phyloP scores from a whole-genome alignment of 140 eudicot species.

The Stevia rebaudiana region DNA sequence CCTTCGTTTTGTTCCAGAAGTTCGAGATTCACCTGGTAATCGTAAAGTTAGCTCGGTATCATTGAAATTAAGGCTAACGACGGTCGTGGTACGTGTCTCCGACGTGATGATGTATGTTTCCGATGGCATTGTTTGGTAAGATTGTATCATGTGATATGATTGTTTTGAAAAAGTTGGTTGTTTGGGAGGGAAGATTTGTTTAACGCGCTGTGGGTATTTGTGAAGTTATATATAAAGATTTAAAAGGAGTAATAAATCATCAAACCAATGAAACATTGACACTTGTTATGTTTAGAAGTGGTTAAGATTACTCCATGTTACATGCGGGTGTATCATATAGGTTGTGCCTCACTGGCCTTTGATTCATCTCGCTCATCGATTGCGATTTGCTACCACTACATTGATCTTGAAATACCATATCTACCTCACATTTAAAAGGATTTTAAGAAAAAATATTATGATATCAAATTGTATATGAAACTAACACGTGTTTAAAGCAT shows the following conservation, averaged over 20 bases:
- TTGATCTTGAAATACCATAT: background rate
- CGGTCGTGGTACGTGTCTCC: constrained; percentile 26
- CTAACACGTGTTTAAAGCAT: too few species aligned
- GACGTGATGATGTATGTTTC: constrained; percentile 14
- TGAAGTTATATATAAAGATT: constrained; percentile 19
- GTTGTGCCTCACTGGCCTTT: constrained; percentile 15
- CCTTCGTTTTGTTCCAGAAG: constrained; percentile 39
- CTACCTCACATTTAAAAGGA: background rate
- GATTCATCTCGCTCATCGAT: background rate
- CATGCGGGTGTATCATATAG: constrained; percentile 25
- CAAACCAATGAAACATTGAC: constrained; percentile 13
- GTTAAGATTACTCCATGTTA: constrained; percentile 40
- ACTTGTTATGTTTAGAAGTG: constrained; percentile 39
- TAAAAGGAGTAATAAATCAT: background rate
- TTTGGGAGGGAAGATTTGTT: background rate
- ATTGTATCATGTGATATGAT: background rate
- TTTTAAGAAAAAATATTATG: background rate
- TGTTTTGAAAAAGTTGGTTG: constrained; percentile 22
- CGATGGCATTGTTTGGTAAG: constrained; percentile 30
- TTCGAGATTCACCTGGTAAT: constrained; percentile 53
- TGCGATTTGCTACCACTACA: background rate
- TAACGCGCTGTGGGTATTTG: background rate
- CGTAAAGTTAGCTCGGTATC: constrained; percentile 78
- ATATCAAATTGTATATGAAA: background rate
- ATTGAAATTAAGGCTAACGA: constrained; percentile 22